phyloP scores from a whole-genome alignment of 768 basidiomycete species.

The Mycena galericulata region DNA sequence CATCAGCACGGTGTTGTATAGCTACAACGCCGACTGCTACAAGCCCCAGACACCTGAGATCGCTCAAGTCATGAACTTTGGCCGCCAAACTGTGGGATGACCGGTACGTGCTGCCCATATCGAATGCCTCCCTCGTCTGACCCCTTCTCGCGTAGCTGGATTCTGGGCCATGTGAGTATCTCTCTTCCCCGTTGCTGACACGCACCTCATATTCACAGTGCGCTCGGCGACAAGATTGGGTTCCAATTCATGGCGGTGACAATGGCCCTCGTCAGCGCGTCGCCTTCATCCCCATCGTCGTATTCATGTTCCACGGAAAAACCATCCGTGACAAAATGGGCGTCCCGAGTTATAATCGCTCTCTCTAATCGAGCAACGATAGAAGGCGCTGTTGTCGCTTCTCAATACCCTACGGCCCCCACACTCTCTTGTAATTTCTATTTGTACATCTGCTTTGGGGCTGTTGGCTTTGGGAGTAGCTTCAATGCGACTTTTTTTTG shows the following conservation, averaged over 20 bases:
- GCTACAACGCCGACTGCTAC: slow-evolving; percentile 27
- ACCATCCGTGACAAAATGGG: slow-evolving; percentile 25
- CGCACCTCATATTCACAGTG: not conserved
- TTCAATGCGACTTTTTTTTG: no score
- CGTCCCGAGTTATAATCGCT: slow-evolving; percentile 10
- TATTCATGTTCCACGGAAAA: slow-evolving; percentile 28
- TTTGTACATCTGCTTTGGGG: no score
- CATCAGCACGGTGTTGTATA: slow-evolving; percentile 19
- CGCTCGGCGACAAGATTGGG: slow-evolving; percentile 26
- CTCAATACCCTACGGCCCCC: no score
- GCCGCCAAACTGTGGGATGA: slow-evolving; percentile 32
- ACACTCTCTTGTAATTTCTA: no score
- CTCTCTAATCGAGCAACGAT: not conserved
- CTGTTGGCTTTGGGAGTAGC: no score
- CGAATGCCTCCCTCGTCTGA: no score
- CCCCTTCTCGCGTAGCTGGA: no score
- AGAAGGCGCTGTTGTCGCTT: no score
- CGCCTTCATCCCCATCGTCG: slow-evolving; percentile 18
- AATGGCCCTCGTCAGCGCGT: slow-evolving; percentile 20
- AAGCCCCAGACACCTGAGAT: slow-evolving; percentile 24
- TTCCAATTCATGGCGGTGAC: slow-evolving; percentile 25
- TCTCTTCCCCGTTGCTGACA: not conserved
- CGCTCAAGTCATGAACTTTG: slow-evolving; percentile 33
- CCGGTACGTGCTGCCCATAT: no score
- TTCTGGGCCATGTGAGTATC: slow-evolving; percentile 26